Conservation (phyloP, 257 asterid species). For the Coffea canephora region DNA sequence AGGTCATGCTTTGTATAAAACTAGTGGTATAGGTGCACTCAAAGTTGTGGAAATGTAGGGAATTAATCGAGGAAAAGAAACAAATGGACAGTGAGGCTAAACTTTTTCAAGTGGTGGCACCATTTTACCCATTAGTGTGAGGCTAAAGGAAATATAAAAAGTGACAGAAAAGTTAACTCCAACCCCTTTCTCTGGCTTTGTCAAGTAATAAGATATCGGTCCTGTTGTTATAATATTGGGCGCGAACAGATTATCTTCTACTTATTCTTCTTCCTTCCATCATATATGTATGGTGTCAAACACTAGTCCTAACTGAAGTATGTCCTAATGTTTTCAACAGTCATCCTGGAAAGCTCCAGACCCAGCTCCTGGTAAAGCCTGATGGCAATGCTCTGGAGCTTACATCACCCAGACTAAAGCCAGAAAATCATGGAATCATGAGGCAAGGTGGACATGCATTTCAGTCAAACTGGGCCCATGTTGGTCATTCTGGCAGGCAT, state of each 20-base stretch:
- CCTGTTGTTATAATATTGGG: neutral
- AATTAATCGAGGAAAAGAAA: too few species aligned
- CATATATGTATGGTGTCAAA: neutral
- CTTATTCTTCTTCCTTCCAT: neutral
- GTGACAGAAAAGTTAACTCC: too few species aligned
- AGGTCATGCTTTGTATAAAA: neutral
- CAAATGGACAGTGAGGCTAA: too few species aligned
- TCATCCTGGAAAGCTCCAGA: constrained; percentile 48
- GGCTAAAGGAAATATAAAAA: too few species aligned
- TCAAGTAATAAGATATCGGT: neutral
- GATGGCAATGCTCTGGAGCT: constrained; percentile 55
- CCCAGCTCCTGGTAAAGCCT: constrained; percentile 41
- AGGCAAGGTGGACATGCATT: constrained; percentile 47
- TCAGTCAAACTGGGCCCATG: constrained; percentile 59
- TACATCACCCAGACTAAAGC: constrained; percentile 65
- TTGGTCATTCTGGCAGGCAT: constrained; percentile 39
- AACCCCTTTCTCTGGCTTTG: too few species aligned
- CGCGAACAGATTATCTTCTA: neutral
- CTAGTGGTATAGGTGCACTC: too few species aligned
- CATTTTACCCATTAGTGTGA: too few species aligned
- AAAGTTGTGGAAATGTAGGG: too few species aligned
- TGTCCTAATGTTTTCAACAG: constrained; percentile 39
- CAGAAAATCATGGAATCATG: constrained; percentile 53
- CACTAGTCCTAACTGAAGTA: neutral
- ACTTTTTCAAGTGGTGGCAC: too few species aligned